Conservation (phyloP, 805 yeast genomes). For the Candida boleticola region DNA sequence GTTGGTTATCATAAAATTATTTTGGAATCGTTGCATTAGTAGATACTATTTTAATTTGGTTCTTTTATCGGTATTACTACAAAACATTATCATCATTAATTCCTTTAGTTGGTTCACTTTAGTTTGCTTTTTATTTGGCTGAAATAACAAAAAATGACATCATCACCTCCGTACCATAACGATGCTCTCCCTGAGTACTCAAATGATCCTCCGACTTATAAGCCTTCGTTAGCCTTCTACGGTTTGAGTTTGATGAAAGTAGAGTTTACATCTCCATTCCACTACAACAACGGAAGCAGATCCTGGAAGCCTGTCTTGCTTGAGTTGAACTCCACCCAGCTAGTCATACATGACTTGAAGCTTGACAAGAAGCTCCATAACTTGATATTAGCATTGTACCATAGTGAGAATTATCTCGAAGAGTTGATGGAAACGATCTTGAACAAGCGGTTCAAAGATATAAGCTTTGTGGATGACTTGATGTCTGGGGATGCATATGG, state of each 20-base stretch:
- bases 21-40: no score
- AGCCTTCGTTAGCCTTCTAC: slow-evolving; percentile 29
- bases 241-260: slow-evolving; percentile 34
- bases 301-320: slow-evolving; percentile 37
- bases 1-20: no score
- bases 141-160: no score
- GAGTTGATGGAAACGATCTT: slow-evolving; percentile 9
- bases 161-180: slow-evolving; percentile 1
- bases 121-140: no score
- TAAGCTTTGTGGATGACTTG: slow-evolving; percentile 15
- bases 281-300: slow-evolving; percentile 20
- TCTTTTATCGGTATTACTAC: no score
- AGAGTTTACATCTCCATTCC: slow-evolving; percentile 40
- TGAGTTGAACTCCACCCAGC: slow-evolving; percentile 40
- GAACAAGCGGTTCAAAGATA: slow-evolving; percentile 3
- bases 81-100: no score
- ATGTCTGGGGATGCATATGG: slow-evolving; percentile 32
- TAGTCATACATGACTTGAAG: slow-evolving; percentile 28
- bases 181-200: slow-evolving; percentile 21
- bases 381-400: slow-evolving; percentile 31
- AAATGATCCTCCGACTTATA: slow-evolving; percentile 16
- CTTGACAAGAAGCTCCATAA: slow-evolving; percentile 18
- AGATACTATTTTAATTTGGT: no score
- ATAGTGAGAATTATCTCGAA: slow-evolving; percentile 23
- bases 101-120: no score